phyloP scores from a whole-genome alignment of 2,329 filamentous ascomycete genomes.

The Hymenoscyphus salicellus region DNA sequence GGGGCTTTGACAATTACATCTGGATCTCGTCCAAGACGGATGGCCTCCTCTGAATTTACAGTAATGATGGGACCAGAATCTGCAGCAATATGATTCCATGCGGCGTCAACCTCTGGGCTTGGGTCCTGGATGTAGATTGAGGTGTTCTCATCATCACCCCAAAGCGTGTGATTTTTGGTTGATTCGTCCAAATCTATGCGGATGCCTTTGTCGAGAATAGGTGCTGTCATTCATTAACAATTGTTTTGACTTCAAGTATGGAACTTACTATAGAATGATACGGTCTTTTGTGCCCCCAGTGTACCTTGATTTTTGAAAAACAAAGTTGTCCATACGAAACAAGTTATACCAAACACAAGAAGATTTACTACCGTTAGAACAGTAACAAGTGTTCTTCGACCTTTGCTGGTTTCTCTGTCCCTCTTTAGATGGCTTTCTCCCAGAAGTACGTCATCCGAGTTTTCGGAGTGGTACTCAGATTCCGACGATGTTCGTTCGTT shows the following conservation, averaged over 20 bases:
- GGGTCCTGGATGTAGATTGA: slow-evolving; percentile 14
- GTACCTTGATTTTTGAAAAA: not conserved
- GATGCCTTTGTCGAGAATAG: slow-evolving; percentile 7
- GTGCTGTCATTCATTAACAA: slow-evolving; percentile 4
- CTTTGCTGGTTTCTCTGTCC: not conserved
- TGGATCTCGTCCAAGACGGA: slow-evolving; percentile 35
- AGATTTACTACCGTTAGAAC: slow-evolving; percentile 3
- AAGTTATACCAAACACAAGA: not conserved
- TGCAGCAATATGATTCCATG: slow-evolving; percentile 15
- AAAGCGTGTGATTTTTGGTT: slow-evolving; percentile 7
- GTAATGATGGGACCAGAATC: slow-evolving; percentile 14
- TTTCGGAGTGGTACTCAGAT: slow-evolving; percentile 5
- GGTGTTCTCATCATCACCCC: slow-evolving; percentile 5
- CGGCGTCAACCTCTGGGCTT: slow-evolving; percentile 14
- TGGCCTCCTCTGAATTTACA: slow-evolving; percentile 31
- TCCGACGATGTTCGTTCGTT: slow-evolving; percentile 1
- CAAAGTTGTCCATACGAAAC: not conserved
- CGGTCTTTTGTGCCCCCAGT: not conserved
- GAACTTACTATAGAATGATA: slow-evolving; percentile 9
- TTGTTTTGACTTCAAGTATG: not conserved
- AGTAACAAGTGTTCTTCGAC: not conserved
- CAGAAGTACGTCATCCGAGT: slow-evolving; percentile 1
- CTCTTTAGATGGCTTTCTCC: not conserved
- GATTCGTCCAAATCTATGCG: not conserved
- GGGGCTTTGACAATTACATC: slow-evolving; percentile 29